Evolutionary conservation across 176 grass and related monocot genomes (phyloP).

Genomic region (Otatea glauca): DNA sequence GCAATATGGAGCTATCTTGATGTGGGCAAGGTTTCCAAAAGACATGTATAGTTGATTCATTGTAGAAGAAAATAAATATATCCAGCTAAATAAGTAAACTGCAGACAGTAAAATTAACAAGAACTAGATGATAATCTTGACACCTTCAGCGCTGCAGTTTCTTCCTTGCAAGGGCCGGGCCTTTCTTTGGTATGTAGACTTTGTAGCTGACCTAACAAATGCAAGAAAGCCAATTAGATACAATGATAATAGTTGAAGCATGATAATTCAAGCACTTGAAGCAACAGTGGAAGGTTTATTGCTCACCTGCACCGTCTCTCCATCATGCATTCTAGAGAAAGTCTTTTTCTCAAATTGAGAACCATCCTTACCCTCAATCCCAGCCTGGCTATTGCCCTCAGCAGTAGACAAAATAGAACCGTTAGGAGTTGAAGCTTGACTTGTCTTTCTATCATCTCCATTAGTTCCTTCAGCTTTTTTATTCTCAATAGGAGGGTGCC

Average conservation of each 20-base stretch:
- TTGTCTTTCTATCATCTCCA: slow-evolving; percentile 38
- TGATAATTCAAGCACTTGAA: slow-evolving; percentile 27
- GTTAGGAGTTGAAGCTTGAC: slow-evolving; percentile 36
- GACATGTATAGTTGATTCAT: neutral
- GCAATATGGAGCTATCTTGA: slow-evolving; percentile 8
- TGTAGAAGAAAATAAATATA: slow-evolving; percentile 41
- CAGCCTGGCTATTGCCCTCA: slow-evolving; percentile 39
- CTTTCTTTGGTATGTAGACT: slow-evolving; percentile 91
- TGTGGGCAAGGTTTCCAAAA: slow-evolving; percentile 19
- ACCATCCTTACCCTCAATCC: slow-evolving; percentile 39
- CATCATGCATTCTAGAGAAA: slow-evolving; percentile 92
- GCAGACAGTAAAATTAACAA: neutral
- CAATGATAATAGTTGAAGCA: slow-evolving; percentile 27
- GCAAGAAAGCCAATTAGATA: slow-evolving; percentile 37
- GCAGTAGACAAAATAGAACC: slow-evolving; percentile 30
- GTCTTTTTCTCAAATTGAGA: slow-evolving; percentile 86
- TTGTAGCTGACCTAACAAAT: slow-evolving; percentile 88
- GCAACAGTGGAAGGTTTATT: neutral
- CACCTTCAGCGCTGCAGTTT: slow-evolving; percentile 69
- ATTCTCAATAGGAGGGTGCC: slow-evolving; percentile 10
- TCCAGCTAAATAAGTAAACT: slow-evolving; percentile 23
- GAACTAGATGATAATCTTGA: slow-evolving; percentile 16
- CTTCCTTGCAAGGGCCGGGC: slow-evolving; percentile 66
- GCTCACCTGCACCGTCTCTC: slow-evolving; percentile 80
- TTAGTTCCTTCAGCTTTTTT: slow-evolving; percentile 43